phyloP scores from a whole-genome alignment of 1,139 yeast species.

The Candida tetrigidarum region DNA sequence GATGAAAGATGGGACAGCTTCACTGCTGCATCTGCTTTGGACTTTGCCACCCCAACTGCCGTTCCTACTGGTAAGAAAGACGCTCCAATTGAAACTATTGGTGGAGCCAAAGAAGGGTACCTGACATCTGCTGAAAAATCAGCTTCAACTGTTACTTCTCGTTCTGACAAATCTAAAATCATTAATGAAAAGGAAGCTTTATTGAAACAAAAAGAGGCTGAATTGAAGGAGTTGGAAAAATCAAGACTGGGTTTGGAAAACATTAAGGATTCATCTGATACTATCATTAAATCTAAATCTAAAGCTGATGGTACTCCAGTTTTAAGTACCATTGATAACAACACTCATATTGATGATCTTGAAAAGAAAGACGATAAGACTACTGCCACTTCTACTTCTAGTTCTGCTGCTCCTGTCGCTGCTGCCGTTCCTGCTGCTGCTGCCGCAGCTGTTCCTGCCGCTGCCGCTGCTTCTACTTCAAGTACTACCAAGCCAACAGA shows the following conservation, averaged over 20 bases:
- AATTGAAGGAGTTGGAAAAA: conserved; percentile 11
- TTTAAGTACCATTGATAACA: conserved; percentile 44
- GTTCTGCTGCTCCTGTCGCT: conserved; percentile 12
- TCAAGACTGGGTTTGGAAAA: conserved; percentile 23
- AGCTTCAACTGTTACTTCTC: conserved; percentile 13
- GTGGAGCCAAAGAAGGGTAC: conserved; percentile 12
- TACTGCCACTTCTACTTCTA: conserved; percentile 10
- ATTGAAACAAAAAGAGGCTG: conserved; percentile 19
- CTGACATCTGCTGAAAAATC: conserved; percentile 22
- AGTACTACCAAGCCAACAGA: not conserved
- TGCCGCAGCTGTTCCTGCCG: conserved; percentile 5
- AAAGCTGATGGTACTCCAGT: conserved; percentile 23
- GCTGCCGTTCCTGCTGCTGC: conserved; percentile 7
- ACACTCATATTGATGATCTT: conserved; percentile 26
- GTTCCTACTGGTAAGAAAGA: conserved; percentile 8
- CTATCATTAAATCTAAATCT: conserved; percentile 27
- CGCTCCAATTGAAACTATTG: conserved; percentile 13
- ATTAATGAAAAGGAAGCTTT: conserved; percentile 12
- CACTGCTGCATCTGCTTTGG: conserved; percentile 22
- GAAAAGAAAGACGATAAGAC: conserved; percentile 11
- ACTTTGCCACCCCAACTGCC: conserved; percentile 10
- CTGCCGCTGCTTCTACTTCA: conserved; percentile 2
- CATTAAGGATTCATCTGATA: conserved; percentile 34
- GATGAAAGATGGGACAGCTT: conserved; percentile 32
- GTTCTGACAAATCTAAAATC: conserved; percentile 13